A percentile compares a stretch with the other conserved stretches of the same genome.
Evolutionary conservation across 148 eudicot species (phyloP).

Genomic region (Nepenthes gracilis): DNA sequence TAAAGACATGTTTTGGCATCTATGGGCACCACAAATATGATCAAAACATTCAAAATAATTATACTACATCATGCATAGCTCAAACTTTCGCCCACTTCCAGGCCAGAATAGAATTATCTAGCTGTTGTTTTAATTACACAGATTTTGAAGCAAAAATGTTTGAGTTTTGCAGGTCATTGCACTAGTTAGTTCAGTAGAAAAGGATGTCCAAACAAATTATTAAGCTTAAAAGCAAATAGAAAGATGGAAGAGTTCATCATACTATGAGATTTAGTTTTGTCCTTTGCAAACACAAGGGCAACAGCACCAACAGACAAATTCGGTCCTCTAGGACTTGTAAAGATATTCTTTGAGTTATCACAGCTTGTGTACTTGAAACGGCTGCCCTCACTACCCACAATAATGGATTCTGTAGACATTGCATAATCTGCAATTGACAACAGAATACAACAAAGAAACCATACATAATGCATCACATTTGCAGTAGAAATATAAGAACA

Average conservation of each 20-base stretch:
- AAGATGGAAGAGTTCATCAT: background rate
- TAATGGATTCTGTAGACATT: constrained; percentile 36
- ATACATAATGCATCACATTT: background rate
- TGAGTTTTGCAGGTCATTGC: no score
- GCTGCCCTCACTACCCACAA: constrained; percentile 69
- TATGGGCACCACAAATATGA: no score
- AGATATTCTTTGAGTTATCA: background rate
- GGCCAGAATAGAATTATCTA: no score
- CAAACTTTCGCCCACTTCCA: no score
- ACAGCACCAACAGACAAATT: constrained; percentile 23
- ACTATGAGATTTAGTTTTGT: constrained; percentile 47
- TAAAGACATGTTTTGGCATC: no score
- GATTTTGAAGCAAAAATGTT: no score
- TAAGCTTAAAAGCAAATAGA: background rate
- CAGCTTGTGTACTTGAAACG: constrained; percentile 17
- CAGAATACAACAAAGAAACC: background rate
- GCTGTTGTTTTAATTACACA: no score
- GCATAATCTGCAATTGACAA: constrained; percentile 47
- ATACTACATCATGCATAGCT: no score
- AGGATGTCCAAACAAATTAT: background rate
- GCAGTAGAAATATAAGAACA: background rate
- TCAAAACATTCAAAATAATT: no score
- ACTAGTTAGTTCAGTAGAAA: no score
- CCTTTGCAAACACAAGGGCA: constrained; percentile 64
- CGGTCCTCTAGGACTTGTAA: background rate